Conservation (phyloP, 164 flowering plant species). For the Stephania cephalantha region DNA sequence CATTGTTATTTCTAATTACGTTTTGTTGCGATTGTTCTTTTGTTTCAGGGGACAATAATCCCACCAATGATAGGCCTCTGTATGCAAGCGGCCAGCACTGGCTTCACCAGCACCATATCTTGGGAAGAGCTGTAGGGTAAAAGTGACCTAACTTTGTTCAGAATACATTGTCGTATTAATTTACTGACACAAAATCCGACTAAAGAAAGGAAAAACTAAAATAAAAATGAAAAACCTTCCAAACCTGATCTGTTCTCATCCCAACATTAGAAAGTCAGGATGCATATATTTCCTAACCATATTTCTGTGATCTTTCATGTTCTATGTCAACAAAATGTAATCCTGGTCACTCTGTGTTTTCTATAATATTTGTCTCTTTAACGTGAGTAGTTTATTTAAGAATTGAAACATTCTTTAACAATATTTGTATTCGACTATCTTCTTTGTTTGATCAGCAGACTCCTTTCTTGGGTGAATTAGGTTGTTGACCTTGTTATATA, state of each 20-base stretch:
- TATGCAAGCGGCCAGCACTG: constrained; percentile 71
- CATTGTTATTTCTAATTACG: not conserved
- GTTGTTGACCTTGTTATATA: not conserved
- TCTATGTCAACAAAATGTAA: not conserved
- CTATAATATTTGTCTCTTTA: not conserved
- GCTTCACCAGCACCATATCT: constrained; percentile 64
- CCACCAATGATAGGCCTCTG: constrained; percentile 56
- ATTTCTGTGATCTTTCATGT: not conserved
- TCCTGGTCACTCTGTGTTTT: not conserved
- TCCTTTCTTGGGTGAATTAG: not conserved
- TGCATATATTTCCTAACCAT: not conserved
- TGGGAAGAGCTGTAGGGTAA: constrained; percentile 80
- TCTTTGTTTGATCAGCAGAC: not conserved
- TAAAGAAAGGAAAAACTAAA: not conserved
- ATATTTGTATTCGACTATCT: not conserved
- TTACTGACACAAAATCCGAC: not conserved
- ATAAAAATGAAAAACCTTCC: not conserved
- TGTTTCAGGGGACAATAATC: constrained; percentile 56
- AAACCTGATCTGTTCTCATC: not conserved
- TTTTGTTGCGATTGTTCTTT: not conserved
- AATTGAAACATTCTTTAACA: not conserved
- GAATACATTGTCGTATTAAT: not conserved
- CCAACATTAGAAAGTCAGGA: not conserved
- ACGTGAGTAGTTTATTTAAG: not conserved
- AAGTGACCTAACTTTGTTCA: constrained; percentile 1